phyloP scores from a whole-genome alignment of 257 asterid species.

The Forsythia suspensa region DNA sequence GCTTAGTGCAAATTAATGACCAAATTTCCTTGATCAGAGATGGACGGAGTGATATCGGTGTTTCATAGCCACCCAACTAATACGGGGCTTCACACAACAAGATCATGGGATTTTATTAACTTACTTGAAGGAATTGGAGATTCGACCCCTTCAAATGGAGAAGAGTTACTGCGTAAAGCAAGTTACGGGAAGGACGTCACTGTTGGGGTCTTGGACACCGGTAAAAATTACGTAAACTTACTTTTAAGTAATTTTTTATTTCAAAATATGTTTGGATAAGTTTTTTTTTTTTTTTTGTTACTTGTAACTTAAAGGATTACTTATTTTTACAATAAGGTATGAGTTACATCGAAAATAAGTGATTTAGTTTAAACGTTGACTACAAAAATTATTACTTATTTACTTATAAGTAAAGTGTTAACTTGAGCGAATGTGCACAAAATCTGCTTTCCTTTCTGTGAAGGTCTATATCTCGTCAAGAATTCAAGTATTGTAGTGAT shows the following conservation, averaged over 20 bases:
- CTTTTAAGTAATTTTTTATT: background rate
- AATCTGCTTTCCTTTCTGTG: too few species aligned
- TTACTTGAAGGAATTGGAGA: conserved; percentile 33
- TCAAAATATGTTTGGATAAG: too few species aligned
- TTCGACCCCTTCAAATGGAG: conserved; percentile 5
- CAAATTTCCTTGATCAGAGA: conserved; percentile 21
- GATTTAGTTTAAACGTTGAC: background rate
- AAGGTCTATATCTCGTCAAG: too few species aligned
- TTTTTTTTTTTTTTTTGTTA: too few species aligned
- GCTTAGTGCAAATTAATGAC: too few species aligned
- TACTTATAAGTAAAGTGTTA: too few species aligned
- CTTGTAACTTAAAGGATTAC: background rate
- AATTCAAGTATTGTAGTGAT: too few species aligned
- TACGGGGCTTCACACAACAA: conserved; percentile 41
- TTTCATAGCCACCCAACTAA: conserved; percentile 34
- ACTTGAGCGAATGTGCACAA: too few species aligned
- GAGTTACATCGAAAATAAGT: too few species aligned
- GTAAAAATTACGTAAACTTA: conserved; percentile 8
- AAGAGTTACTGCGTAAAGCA: conserved; percentile 27
- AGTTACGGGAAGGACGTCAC: conserved; percentile 32
- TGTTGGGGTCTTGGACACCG: conserved; percentile 42
- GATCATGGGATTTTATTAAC: conserved; percentile 51
- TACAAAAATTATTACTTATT: too few species aligned
- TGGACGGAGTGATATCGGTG: conserved; percentile 44
- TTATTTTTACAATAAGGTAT: too few species aligned